These are phyloP conservation scores for Colletotrichum incanum DNA, from an alignment of 2,329 filamentous ascomycete species.

Conservation along the genomic window DNA sequence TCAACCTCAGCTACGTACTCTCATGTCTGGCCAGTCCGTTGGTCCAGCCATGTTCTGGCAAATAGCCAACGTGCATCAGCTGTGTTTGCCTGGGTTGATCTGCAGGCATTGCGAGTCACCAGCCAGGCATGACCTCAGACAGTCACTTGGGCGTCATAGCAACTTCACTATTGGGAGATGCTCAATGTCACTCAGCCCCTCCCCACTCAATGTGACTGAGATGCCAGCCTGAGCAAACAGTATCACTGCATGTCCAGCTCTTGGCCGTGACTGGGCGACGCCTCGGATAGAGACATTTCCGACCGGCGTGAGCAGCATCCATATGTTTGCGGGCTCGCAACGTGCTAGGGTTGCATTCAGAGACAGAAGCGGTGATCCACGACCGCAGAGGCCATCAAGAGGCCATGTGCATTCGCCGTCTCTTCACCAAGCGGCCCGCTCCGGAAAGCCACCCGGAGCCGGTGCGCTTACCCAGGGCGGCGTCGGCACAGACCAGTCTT, in stretches of 20 bases:
- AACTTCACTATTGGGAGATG: not conserved
- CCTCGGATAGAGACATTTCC: not conserved
- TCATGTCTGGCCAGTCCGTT: not conserved
- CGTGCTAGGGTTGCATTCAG: constrained; percentile 34
- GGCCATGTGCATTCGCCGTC: constrained; percentile 26
- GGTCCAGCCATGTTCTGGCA: not conserved
- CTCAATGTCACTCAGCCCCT: too few relatives aligned
- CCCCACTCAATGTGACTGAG: not conserved
- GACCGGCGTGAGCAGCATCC: constrained; percentile 10
- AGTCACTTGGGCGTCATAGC: not conserved
- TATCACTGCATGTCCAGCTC: not conserved
- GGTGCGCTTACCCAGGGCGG: constrained; percentile 9
- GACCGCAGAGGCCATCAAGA: constrained; percentile 38
- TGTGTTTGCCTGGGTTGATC: not conserved
- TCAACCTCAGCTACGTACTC: not conserved
- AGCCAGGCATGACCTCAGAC: not conserved
- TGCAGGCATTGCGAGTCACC: constrained; percentile 29
- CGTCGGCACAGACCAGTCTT: constrained; percentile 34
- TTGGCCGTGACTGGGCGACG: not conserved
- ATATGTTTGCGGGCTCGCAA: constrained; percentile 5
- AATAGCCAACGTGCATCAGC: constrained; percentile 3
- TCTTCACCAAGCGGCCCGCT: constrained; percentile 31
- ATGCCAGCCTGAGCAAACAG: not conserved
- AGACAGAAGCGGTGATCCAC: constrained; percentile 26
- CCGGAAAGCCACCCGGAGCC: constrained; percentile 33